Conservation (phyloP, 176 grass and related monocot genomes). For the Coix lacrymajobi region DNA sequence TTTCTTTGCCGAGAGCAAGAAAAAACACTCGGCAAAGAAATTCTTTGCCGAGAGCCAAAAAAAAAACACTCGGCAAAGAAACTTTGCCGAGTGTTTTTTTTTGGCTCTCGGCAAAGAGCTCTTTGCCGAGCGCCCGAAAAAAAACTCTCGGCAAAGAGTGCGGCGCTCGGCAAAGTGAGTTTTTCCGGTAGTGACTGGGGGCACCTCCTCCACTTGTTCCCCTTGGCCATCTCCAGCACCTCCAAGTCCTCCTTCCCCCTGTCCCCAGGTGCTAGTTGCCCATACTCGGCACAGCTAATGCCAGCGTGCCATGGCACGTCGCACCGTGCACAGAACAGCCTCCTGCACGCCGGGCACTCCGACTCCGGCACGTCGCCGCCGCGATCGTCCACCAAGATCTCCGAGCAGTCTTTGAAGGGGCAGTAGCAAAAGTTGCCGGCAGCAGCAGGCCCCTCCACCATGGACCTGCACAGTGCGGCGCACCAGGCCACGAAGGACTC, state of each 20-base stretch:
- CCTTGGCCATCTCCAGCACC: constrained; percentile 38
- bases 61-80: too few relatives aligned
- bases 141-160: too few relatives aligned
- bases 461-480: constrained; percentile 20
- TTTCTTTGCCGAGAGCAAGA: too few relatives aligned
- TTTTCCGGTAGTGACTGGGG: too few relatives aligned
- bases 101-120: too few relatives aligned
- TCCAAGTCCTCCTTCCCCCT: constrained; percentile 21
- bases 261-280: not conserved
- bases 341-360: constrained; percentile 42
- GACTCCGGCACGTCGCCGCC: not conserved
- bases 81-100: too few relatives aligned
- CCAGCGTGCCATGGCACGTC: constrained; percentile 41
- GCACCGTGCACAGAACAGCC: constrained; percentile 42
- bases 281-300: constrained; percentile 37
- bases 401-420: constrained; percentile 56
- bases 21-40: too few relatives aligned
- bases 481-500: constrained; percentile 26
- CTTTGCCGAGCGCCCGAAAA: too few relatives aligned
- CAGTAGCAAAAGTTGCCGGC: constrained; percentile 17
- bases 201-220: constrained; percentile 39
- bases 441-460: not conserved
- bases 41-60: too few relatives aligned
- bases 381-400: constrained; percentile 17
- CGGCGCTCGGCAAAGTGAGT: too few relatives aligned